Evolutionary conservation across 2,329 filamentous ascomycete genomes (phyloP).

Genomic region (Claviceps paspali): DNA sequence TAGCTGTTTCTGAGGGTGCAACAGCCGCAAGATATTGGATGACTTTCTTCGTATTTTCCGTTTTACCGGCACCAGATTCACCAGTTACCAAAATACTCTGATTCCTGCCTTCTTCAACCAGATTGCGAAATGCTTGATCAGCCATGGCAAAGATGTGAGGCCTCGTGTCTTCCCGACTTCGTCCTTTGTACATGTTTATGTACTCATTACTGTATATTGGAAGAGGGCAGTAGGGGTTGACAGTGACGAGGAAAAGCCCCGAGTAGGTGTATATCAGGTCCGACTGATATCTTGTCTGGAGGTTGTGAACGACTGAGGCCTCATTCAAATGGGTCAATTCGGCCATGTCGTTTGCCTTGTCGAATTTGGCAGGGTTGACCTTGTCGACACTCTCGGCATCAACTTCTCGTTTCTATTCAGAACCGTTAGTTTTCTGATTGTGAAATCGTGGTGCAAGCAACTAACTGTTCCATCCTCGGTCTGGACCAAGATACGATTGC

Average conservation of each 20-base stretch:
- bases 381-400: conserved; percentile 85
- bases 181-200: conserved; percentile 93
- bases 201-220: conserved; percentile 96
- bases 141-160: conserved; percentile 97
- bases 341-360: conserved; percentile 98
- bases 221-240: conserved; percentile 89
- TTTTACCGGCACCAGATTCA: conserved; percentile 96
- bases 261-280: conserved; percentile 98
- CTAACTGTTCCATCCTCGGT: conserved; percentile 82
- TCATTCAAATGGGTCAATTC: conserved; percentile 97
- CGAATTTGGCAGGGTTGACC: conserved; percentile 98
- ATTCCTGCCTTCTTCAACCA: conserved; percentile 89
- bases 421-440: conserved; percentile 8
- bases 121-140: conserved; percentile 86
- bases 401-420: conserved; percentile 62
- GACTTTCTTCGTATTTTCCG: conserved; percentile 98
- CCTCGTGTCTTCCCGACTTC: conserved; percentile 81
- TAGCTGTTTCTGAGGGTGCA: conserved; percentile 63
- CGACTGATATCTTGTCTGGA: conserved; percentile 86
- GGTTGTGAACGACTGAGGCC: conserved; percentile 91
- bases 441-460: conserved; percentile 6
- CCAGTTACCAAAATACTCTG: conserved; percentile 97
- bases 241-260: conserved; percentile 86
- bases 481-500: conserved; percentile 63
- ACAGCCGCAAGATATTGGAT: conserved; percentile 97